These are phyloP conservation scores for Gentiana dahurica DNA, from an alignment of 257 asterid genomes.

Conservation along the genomic window DNA sequence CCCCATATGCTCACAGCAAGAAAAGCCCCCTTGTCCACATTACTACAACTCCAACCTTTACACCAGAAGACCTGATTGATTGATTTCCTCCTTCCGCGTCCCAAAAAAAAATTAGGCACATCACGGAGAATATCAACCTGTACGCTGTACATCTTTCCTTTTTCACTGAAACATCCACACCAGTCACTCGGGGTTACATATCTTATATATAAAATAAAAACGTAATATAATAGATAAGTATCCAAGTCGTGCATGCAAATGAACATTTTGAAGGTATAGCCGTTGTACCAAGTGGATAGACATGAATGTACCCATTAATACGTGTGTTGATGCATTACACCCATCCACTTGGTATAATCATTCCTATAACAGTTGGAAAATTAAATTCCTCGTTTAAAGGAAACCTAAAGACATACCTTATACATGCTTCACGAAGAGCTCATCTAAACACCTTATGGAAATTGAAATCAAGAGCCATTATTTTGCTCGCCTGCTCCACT, in stretches of 20 bases:
- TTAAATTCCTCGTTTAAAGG: background rate
- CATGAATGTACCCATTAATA: no score
- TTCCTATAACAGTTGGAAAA: no score
- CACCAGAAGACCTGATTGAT: no score
- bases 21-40: background rate
- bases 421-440: background rate
- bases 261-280: no score
- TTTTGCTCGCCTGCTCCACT: conserved; percentile 13
- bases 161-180: background rate
- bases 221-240: no score
- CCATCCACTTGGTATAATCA: no score
- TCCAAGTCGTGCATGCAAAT: no score
- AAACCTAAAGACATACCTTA: background rate
- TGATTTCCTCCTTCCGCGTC: conserved; percentile 6
- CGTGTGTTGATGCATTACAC: no score
- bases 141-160: conserved; percentile 14
- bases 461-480: conserved; percentile 10
- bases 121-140: conserved; percentile 3
- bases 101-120: conserved; percentile 3
- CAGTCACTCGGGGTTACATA: no score
- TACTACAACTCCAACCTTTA: background rate
- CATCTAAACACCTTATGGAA: background rate
- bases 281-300: no score
- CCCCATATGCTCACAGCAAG: no score
- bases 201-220: no score